phyloP scores from a whole-genome alignment of 176 grass and related monocot genomes.

The Eragrostis curvula region DNA sequence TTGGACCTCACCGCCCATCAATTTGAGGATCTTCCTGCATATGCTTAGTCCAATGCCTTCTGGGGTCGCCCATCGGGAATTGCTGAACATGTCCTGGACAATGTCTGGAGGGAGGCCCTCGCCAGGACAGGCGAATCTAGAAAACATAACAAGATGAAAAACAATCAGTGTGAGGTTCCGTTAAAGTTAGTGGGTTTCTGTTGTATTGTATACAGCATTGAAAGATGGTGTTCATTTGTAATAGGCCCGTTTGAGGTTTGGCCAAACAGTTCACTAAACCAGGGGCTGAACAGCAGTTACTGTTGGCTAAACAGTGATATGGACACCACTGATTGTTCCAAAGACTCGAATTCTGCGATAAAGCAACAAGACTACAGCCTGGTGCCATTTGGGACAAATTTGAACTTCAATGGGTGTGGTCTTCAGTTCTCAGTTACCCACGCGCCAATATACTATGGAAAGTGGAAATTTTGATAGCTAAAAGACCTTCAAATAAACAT shows the following conservation, averaged over 20 bases:
- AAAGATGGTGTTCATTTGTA: not conserved
- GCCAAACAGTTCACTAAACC: too few species aligned
- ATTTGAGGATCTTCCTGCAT: slow-evolving; percentile 84
- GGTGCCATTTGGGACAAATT: not conserved
- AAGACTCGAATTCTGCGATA: not conserved
- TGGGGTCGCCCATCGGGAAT: slow-evolving; percentile 72
- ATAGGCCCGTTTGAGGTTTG: too few species aligned
- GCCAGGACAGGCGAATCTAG: slow-evolving; percentile 86
- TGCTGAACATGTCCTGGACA: slow-evolving; percentile 96
- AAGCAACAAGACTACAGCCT: too few species aligned
- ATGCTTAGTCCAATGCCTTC: slow-evolving; percentile 85
- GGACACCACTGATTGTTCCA: too few species aligned
- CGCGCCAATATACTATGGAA: not conserved
- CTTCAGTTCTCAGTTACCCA: not conserved
- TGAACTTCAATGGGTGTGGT: not conserved
- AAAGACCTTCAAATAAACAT: not conserved
- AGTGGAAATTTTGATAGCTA: not conserved
- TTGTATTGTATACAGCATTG: not conserved
- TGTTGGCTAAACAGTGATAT: too few species aligned
- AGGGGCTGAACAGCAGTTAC: too few species aligned
- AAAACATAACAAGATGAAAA: slow-evolving; percentile 30
- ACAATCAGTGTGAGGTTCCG: not conserved
- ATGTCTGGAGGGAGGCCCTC: slow-evolving; percentile 87
- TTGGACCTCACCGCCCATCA: slow-evolving; percentile 96
- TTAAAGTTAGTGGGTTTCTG: not conserved